Evolutionary conservation across 202 grass and related monocot genomes (phyloP), one percentile per base, ranked within the genome.

Genomic region (Brachypodium distachyon): DNA sequence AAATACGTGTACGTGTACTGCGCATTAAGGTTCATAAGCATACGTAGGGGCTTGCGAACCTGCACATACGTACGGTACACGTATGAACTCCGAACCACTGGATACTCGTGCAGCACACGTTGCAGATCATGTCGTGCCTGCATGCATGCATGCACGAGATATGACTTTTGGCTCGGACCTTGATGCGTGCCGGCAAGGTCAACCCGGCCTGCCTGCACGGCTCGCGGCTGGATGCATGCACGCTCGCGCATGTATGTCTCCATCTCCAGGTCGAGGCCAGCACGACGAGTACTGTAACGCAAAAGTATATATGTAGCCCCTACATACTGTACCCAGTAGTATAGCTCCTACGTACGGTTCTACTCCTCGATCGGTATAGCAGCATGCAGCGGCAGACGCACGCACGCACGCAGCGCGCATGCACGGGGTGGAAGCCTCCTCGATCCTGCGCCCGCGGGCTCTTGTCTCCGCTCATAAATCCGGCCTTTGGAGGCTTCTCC

Each of bases 401-500:
- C 37, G 60, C 32, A 38, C n/a, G 61, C 61, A 50, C 63, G 61
- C 61, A 55, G 52, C 53, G 62, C 34, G 57, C 67, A 65, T 64
- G 82, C 75, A 73, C 61, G 38, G 78, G 41, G 16, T 9, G 17
- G 61, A 69, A 70, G 55, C 13, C 42, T 9, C 70, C 42, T 76
- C 76, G 42, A 47, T 19, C 54, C 39, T 21, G 51, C 27, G 79
- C 60, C 56, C 31, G 67, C 23, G 25, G 34, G 79, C 37, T 61
- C 16, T 55, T 67, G 39, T 64, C 69, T 72, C 74, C 19, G n/a
- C 19, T 69, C 63, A 36, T 83, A 27, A 81, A 81, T 88, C 76
- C 27, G 21, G 17, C 21, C 9, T 16, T 88, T 93, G 90, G 90
- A 85, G 88, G 38, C 65, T 89, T 91, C 58, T 88, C 76, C 73